Evolutionary conservation across 805 yeast genomes (phyloP), one percentile per base, ranked within the genome.

Genomic region (Clavispora phyllophila): DNA sequence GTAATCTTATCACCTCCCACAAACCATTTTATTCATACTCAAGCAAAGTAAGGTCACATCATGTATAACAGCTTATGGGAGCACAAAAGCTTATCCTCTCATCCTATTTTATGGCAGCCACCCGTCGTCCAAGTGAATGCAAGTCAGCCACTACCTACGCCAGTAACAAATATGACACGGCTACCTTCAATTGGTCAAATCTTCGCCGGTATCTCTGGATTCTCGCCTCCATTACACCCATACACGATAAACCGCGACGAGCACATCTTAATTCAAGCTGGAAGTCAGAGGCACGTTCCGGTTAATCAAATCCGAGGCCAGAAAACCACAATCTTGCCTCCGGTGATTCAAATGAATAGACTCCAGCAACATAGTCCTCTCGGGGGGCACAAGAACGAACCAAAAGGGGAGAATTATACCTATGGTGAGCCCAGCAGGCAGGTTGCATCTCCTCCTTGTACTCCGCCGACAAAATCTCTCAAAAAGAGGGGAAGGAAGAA

Each of bases 401-500:
- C 10, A 15, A 17, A 29, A 17, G 20, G 10, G 6, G 33, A 15
- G 6, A 5, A 9, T 9, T 9, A 9, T 9, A 10, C 5, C 13
- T 17, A 32, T 19, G 15, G 15, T 10, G 5, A 19, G 2, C 15
- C 24, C 2, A 19, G 19, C 10, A 24, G 15, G 2, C 36, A 20
- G 15, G 27, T 24, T 3, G 19, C 37, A 6, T 19, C 37, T 35
- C 36, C 36, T 20, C 36, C 25, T 33, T 20, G 36, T 13, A 33
- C 28, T 12, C 31, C 39, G 12, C 37, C 37, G 13, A 12, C 25
- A 4, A 28, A 24, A 13, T 25, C 42, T 4, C 46, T 46, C 8
- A 50, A 48, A 31, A 50, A 50, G 31, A 36, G 55, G n/a, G 55
- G 55, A 34, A 46, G 55, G 17, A 51, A 51, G 29, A 49, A 45